A percentile compares a stretch with the other conserved stretches of the same genome.
Evolutionary conservation across 108 stramenopile species (phyloP).

Genomic region (Cyclotella distinguenda): DNA sequence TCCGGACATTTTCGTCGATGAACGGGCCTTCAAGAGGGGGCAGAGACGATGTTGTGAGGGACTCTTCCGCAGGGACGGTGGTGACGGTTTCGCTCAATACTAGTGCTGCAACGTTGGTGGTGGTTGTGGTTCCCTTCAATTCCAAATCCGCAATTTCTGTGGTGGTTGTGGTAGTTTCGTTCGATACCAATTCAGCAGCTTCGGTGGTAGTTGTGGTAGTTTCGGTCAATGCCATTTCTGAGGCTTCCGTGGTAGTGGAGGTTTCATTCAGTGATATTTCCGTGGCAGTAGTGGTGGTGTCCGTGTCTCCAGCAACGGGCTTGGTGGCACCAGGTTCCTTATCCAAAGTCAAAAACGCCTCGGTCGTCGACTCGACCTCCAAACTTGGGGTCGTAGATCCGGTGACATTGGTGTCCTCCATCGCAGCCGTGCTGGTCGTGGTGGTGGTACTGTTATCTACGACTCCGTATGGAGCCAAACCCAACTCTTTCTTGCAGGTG

Average conservation of each 20-base stretch:
- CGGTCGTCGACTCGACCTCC: too few relatives aligned
- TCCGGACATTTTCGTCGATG: conserved; percentile 34
- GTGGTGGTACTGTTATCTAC: background rate
- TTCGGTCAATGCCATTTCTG: background rate
- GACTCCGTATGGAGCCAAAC: conserved; percentile 18
- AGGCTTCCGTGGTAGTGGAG: conserved; percentile 1
- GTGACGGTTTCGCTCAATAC: too few relatives aligned
- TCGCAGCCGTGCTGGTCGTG: background rate
- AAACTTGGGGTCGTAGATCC: background rate
- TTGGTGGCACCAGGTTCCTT: too few relatives aligned
- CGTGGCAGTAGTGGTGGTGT: background rate
- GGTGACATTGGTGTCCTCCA: background rate
- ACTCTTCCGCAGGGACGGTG: background rate
- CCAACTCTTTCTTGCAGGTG: conserved; percentile 37
- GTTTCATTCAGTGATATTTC: background rate
- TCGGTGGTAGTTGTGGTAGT: conserved; percentile 3
- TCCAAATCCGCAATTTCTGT: background rate
- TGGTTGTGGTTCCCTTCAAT: background rate
- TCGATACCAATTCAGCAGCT: background rate
- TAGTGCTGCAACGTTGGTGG: background rate
- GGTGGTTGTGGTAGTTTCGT: background rate
- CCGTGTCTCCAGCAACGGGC: too few relatives aligned
- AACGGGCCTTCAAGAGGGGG: conserved; percentile 33
- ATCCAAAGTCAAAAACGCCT: too few relatives aligned
- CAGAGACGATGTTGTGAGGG: background rate